These are phyloP conservation scores for Lachnellula arida DNA, from an alignment of 2,329 filamentous ascomycete genomes.

Conservation along the genomic window DNA sequence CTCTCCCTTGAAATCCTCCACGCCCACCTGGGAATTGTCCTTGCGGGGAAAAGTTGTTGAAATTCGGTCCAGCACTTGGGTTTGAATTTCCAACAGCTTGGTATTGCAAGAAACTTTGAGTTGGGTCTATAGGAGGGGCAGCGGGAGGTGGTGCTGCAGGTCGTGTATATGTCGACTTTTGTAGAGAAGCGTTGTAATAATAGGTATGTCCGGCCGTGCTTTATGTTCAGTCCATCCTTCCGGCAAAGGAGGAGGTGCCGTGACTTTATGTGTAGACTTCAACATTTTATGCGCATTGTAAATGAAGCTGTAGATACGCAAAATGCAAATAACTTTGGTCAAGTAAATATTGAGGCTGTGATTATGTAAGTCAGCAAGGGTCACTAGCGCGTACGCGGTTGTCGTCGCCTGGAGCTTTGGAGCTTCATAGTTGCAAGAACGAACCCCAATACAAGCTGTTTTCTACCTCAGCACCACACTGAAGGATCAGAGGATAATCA, in stretches of 20 bases:
- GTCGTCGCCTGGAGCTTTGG: constrained; percentile 11
- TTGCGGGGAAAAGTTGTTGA: constrained; percentile 24
- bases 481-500: neutral
- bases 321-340: constrained; percentile 5
- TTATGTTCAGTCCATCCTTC: constrained; percentile 91
- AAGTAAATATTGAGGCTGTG: constrained; percentile 4
- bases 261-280: constrained; percentile 69
- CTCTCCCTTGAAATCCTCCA: constrained; percentile 43
- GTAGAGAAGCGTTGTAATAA: constrained; percentile 79
- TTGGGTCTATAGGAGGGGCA: constrained; percentile 27
- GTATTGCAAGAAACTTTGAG: constrained; percentile 40
- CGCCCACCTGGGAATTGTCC: constrained; percentile 24
- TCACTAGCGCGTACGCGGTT: constrained; percentile 14
- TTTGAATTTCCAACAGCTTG: constrained; percentile 37
- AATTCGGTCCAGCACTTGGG: constrained; percentile 32
- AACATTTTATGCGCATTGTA: constrained; percentile 49
- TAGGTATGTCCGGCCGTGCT: constrained; percentile 77
- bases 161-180: constrained; percentile 81
- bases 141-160: constrained; percentile 44
- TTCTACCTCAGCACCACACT: neutral
- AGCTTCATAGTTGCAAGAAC: constrained; percentile 5
- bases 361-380: neutral
- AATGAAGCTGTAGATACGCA: neutral
- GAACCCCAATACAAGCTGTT: neutral
- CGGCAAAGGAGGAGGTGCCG: constrained; percentile 54